Base-by-base conservation (phyloP, 2,329 filamentous ascomycete genomes). In the Davidsoniella eucalypti region DNA sequence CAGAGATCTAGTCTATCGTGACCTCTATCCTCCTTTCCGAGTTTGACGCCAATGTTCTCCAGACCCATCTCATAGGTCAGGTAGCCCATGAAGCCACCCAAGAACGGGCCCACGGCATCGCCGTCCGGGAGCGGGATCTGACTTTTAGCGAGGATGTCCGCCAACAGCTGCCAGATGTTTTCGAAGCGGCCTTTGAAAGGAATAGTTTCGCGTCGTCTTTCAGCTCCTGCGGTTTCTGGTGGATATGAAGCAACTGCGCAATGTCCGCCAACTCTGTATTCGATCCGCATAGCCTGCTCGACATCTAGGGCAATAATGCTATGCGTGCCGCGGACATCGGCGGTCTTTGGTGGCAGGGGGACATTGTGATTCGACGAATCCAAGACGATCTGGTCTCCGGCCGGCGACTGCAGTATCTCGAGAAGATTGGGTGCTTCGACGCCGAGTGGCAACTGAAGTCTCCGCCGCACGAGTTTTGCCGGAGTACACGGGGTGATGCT, bases 61-160 rank as follows among this genome's bases (percentile, higher is more conserved):
- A 93, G 67, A 0, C 86, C 85, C 60, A 87, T 77, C 62, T 94
- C 87, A 54, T 94, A 94, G 0, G 84, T 87, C 47, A 87, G 73
- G 58, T 82, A 93, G 0, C 87, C 87, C 65, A 94, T 77, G 53
- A 94, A 80, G 0, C 87, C 87, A 47, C 86, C 87, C 64, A 84
- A 78, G 60, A 94, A 94, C 0, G 84, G 53, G 9, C 38, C 48
- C 6, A 58, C 56, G 4, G 58, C 56, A 4, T 58, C 51, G 8
- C 51, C 51, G 14, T 44, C 52, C 6, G 57, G 36, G 7, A 50
- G 44, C 0, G 55, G 33, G 7, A 62, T 53, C 39, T 46, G 60
- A 36, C 65, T 55, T 4, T 54, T 55, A 39, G 62, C 57, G 57
- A 64, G 62, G 44, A 72, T 72, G 4, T 67, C 65, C 0, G 72